phyloP scores from a whole-genome alignment of 805 yeast genomes.

The Zygoascus tannicola region DNA sequence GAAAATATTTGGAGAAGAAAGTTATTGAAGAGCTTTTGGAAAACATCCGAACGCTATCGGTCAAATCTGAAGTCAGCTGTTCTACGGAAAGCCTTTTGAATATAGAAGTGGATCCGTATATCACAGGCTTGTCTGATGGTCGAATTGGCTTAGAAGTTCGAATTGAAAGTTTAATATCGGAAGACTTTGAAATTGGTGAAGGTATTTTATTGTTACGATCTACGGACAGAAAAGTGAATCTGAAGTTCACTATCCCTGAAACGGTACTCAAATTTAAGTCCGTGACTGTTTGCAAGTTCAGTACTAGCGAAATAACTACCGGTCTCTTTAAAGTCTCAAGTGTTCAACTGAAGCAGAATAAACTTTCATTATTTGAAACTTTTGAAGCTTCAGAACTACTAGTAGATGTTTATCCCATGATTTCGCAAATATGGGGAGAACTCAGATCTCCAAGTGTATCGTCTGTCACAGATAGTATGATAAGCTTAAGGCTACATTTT shows the following conservation, averaged over 20 bases:
- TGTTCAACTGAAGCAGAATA: slow-evolving; percentile 23
- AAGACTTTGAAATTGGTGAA: slow-evolving; percentile 6
- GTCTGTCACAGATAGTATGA: slow-evolving; percentile 15
- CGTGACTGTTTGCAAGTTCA: background rate
- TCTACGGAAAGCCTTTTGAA: slow-evolving; percentile 33
- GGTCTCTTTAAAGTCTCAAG: slow-evolving; percentile 30
- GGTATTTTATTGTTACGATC: slow-evolving; percentile 6
- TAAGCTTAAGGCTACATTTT: slow-evolving; percentile 9
- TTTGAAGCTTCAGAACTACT: slow-evolving; percentile 6
- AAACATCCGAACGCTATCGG: slow-evolving; percentile 18
- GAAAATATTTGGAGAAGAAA: slow-evolving; percentile 12
- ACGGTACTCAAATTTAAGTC: background rate
- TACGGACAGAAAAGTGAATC: background rate
- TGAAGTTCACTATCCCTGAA: background rate
- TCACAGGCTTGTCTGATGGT: slow-evolving; percentile 3
- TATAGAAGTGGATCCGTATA: slow-evolving; percentile 30
- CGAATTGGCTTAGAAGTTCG: slow-evolving; percentile 5
- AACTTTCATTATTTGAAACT: slow-evolving; percentile 22
- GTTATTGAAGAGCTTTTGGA: slow-evolving; percentile 17
- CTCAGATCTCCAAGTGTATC: slow-evolving; percentile 13
- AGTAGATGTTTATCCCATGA: slow-evolving; percentile 17
- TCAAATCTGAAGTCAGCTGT: slow-evolving; percentile 15
- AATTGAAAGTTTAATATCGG: slow-evolving; percentile 3
- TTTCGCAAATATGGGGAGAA: slow-evolving; percentile 18
- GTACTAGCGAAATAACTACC: slow-evolving; percentile 21